Percentiles rank a stretch among this genome's conserved stretches.
Evolutionary conservation across 192 early-diverging fungal genomes (phyloP).

Genomic region (Chytriomyces sp.): DNA sequence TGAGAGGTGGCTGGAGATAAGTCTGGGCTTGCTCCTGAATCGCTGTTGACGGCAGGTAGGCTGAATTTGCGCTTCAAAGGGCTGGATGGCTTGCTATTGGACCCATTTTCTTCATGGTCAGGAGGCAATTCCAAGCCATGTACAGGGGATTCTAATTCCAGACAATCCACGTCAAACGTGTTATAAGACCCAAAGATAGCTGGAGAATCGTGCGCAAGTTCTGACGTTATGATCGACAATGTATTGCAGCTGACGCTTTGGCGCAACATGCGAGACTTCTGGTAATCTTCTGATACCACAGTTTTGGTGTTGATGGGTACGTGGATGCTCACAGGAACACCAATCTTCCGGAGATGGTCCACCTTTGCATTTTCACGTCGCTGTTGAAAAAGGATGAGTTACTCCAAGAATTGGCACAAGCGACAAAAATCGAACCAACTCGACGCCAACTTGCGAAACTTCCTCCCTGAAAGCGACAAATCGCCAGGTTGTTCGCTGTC

Average conservation of each 20-base stretch:
- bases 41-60: background rate
- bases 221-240: background rate
- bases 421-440: background rate
- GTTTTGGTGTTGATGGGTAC: conserved; percentile 19
- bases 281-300: background rate
- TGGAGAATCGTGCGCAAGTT: background rate
- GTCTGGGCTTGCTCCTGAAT: background rate
- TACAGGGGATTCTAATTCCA: background rate
- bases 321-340: conserved; percentile 5
- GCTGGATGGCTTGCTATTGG: background rate
- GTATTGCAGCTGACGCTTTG: background rate
- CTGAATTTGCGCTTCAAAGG: background rate
- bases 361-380: conserved; percentile 3
- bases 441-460: background rate
- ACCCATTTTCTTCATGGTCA: too few relatives aligned
- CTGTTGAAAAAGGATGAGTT: background rate
- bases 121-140: too few relatives aligned
- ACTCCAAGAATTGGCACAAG: conserved; percentile 6
- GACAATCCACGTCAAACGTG: background rate
- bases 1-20: background rate
- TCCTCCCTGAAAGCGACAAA: conserved; percentile 24
- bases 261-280: background rate
- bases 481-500: background rate
- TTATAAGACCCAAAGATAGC: background rate
- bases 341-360: conserved; percentile 15